Base-by-base conservation (phyloP, 768 basidiomycete species). In the Lentinula lateritia region DNA sequence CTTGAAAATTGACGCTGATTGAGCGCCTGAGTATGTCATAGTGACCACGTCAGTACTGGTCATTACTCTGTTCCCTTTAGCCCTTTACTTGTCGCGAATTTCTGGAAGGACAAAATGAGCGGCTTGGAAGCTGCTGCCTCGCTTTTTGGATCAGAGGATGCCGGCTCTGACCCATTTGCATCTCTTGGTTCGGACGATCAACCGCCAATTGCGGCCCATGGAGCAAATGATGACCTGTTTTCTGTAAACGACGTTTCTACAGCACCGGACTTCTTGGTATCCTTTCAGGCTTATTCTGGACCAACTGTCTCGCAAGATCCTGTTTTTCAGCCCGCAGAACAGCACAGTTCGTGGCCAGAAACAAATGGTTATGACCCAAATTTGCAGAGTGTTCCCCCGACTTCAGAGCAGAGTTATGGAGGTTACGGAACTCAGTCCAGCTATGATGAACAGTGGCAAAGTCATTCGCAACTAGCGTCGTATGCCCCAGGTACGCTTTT, bases 81-180 rank as follows among this genome's bases (percentile, higher is more conserved):
- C 10, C 28, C 28, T 9, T 16, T 54, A 20, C 38, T 20, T 13
- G 15, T 43, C 23, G 38, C 13, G 38, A 38, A 39, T 56, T 56
- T 36, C 38, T 54, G 10, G 18, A 54, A 38, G 53, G 38, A 54
- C 38, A 20, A 34, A 39, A 88, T 89, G 87, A 82, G 77, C 71
- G 77, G 79, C 66, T 84, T 88, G 61, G 89, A 91, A 77, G 86
- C 89, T 66, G 92, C 92, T 39, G 88, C 90, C 56, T 86, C 89
- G 61, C 87, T 93, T 50, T 93, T 93, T 78, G 89, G 85, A 63
- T 74, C 82, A 57, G 83, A 83, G 36, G 88, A 90, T 69, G 68
- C 83, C 55, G 75, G 75, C 16, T 76, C 81, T 36, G 88, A 90
- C 74, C 83, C 83, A 57, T 89, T 89, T 75, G 82, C 87, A 63